These are phyloP conservation scores for Scolecobasidium constrictum DNA, from an alignment of 2,329 filamentous ascomycete genomes.

Conservation along the genomic window DNA sequence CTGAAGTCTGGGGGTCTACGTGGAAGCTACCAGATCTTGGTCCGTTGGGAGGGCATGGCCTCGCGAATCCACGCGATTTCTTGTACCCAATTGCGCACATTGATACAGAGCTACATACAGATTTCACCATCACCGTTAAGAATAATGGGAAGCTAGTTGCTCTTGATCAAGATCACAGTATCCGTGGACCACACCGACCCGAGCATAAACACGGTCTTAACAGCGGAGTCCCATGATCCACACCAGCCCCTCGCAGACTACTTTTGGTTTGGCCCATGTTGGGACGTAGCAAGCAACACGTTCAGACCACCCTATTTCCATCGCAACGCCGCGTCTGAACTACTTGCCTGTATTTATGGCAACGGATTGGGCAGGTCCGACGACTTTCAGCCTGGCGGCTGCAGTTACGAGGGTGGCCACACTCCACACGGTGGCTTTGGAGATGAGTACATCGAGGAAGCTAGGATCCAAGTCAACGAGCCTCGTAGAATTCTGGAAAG, in stretches of 20 bases:
- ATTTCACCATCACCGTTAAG: slow-evolving; percentile 49
- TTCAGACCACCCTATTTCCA: slow-evolving; percentile 54
- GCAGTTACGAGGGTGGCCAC: no score
- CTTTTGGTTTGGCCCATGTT: slow-evolving; percentile 61
- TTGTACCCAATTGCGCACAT: slow-evolving; percentile 49
- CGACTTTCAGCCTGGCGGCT: slow-evolving; percentile 4
- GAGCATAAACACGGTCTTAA: slow-evolving; percentile 55
- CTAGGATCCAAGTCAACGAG: no score
- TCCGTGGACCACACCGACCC: slow-evolving; percentile 57
- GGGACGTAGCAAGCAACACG: slow-evolving; percentile 58
- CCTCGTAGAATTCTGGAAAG: no score
- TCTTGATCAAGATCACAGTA: slow-evolving; percentile 49
- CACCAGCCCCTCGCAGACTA: slow-evolving; percentile 55
- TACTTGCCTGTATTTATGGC: slow-evolving; percentile 24
- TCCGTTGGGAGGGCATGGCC: slow-evolving; percentile 53
- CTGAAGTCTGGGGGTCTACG: slow-evolving; percentile 54
- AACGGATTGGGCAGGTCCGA: neutral
- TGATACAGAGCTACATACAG: slow-evolving; percentile 27
- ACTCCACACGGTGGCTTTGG: no score
- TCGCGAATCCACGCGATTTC: slow-evolving; percentile 57
- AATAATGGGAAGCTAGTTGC: slow-evolving; percentile 50
- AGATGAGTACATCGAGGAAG: no score
- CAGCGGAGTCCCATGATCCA: slow-evolving; percentile 44
- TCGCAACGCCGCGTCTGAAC: slow-evolving; percentile 27
- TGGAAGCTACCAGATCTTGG: slow-evolving; percentile 58